Conservation (phyloP, 208 protist genomes). For the Balamuthia mandrillaris region DNA sequence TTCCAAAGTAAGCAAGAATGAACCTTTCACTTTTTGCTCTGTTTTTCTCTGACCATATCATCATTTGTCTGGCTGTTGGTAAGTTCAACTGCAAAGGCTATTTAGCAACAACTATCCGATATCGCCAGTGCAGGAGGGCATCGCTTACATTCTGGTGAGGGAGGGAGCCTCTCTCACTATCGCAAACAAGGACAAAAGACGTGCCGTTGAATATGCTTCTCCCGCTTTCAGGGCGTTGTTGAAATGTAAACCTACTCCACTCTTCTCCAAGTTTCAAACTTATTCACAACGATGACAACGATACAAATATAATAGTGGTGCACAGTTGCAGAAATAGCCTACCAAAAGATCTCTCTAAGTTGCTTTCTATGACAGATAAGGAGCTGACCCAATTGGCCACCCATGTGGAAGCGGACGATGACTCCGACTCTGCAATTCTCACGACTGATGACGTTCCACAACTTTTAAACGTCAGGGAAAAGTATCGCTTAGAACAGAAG, state of each 20-base stretch:
- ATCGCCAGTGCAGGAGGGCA: background rate
- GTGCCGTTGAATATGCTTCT: background rate
- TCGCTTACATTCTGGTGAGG: background rate
- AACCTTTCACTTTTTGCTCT: background rate
- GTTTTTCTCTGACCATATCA: background rate
- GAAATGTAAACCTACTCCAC: background rate
- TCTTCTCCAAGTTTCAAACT: background rate
- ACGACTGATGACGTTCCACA: background rate
- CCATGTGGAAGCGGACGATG: too few relatives aligned
- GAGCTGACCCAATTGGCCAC: too few relatives aligned
- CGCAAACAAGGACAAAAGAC: background rate
- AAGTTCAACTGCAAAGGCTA: background rate
- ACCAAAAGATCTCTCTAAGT: too few relatives aligned
- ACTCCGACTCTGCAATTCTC: background rate
- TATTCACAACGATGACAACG: background rate
- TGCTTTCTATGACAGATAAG: too few relatives aligned
- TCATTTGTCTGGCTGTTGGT: background rate
- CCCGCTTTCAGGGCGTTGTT: background rate
- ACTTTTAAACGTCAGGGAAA: background rate
- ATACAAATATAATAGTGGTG: background rate
- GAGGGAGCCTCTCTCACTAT: background rate
- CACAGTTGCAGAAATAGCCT: too few relatives aligned
- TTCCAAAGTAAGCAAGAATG: background rate
- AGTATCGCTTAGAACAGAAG: background rate
- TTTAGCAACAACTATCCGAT: slow-evolving; percentile 3